Evolutionary conservation across 257 asterid genomes (phyloP).

Genomic region (Petunia secreta): DNA sequence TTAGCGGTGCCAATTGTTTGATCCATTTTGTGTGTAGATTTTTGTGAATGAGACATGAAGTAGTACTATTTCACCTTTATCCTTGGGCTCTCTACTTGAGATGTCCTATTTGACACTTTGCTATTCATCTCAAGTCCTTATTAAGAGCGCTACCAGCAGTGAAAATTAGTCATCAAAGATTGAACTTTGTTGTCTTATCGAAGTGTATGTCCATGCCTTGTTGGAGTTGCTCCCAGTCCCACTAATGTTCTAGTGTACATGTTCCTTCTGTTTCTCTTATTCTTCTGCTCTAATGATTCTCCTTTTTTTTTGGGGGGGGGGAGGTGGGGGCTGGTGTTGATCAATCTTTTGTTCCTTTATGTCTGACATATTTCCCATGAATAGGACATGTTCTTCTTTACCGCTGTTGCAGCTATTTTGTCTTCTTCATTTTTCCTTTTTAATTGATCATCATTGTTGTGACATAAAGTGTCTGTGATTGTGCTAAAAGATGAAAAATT

Average conservation of each 20-base stretch:
- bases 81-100: conserved; percentile 8
- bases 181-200: not conserved
- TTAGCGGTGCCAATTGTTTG: not conserved
- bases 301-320: not conserved
- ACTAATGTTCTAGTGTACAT: conserved; percentile 9
- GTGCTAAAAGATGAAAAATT: conserved; percentile 25
- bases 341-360: not conserved
- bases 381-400: conserved; percentile 2
- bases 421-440: not conserved
- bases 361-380: not conserved
- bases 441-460: not conserved
- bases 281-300: not conserved
- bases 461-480: conserved; percentile 18
- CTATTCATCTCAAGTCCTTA: conserved; percentile 13
- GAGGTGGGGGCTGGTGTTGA: not conserved
- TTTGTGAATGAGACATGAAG: conserved; percentile 10
- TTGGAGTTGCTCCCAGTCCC: not conserved
- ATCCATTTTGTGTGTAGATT: not conserved
- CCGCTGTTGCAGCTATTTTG: not conserved
- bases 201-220: not conserved
- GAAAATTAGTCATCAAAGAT: not conserved
- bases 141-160: not conserved
- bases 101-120: conserved; percentile 12
- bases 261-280: not conserved
- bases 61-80: not conserved